Evolutionary conservation across 306 rosid species (phyloP).

Genomic region (Pyrus bretschneideri): DNA sequence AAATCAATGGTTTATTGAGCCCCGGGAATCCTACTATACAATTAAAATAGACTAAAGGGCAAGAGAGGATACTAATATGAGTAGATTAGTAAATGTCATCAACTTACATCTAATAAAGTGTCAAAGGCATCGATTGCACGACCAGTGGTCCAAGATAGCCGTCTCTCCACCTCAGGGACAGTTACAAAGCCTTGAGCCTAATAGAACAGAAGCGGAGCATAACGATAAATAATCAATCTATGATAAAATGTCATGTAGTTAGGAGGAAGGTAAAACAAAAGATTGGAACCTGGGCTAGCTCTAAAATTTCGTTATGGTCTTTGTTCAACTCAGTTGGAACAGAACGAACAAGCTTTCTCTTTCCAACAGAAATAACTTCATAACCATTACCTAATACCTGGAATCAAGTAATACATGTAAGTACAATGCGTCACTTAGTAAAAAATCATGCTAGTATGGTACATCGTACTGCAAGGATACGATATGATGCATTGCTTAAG

Average conservation of each 20-base stretch:
- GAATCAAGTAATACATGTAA: constrained; percentile 18
- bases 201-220: constrained; percentile 4
- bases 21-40: not conserved
- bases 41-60: not conserved
- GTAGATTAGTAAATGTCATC: not conserved
- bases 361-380: constrained; percentile 93
- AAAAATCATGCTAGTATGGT: constrained; percentile 4
- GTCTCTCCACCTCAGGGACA: constrained; percentile 69
- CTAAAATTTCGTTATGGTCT: constrained; percentile 92
- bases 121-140: constrained; percentile 90
- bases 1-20: constrained; percentile 8
- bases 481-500: not conserved
- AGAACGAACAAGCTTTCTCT: constrained; percentile 88
- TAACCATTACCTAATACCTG: constrained; percentile 92
- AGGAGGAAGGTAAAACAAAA: not conserved
- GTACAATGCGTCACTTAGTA: constrained; percentile 1
- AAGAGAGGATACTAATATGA: not conserved
- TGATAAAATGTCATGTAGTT: not conserved
- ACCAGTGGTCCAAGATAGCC: constrained; percentile 80
- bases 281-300: constrained; percentile 85
- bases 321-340: constrained; percentile 98
- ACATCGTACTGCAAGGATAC: not conserved
- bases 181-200: constrained; percentile 92
- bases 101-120: constrained; percentile 72
- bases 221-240: not conserved